Evolutionary conservation across 305 asterid species (phyloP), one percentile per base, ranked within the genome.

Genomic region (Solanum hybrid): DNA sequence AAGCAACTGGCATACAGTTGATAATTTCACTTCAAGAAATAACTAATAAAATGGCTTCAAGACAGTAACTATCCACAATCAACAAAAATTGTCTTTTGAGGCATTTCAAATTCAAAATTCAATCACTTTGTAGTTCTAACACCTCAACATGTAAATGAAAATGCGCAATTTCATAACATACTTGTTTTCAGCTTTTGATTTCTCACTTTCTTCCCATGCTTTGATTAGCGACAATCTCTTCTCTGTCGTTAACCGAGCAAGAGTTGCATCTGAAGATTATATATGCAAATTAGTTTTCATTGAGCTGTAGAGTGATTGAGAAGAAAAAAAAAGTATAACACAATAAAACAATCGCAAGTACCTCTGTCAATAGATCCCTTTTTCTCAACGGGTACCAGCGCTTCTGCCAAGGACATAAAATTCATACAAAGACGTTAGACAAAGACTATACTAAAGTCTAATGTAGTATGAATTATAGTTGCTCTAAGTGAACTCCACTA

Each of bases 201-300:
- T 96, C 94, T 97, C 99, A 90, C 98, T 97, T 91, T 97, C 99
- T 92, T 97, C 99, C 99, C 99, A 97, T 73, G 99, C 99, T 92
- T 64, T 94, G 89, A 97, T 91, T 69, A 97, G 92, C 10, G 98
- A 94, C 69, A 94, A 1, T 92, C 96, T 94, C 94, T 96, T 97
- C 95, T 96, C 96, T 1, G 98, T 95, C 33, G 98, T 93, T 24
- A 97, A 94, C n/a, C 95, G 94, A 13, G 96, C 91, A 87, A 97
- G 96, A 87, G 93, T 96, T 82, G 94, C 96, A 95, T 97, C 99
- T 96, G 69, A 22, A 22, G 39, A 89, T 46, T 88, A 26, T 78
- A 64, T 89, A 12, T 88, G 40, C 13, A 80, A 87, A 92, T 64
- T 87, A 22, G 88, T 6, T 85, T 29, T 31, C 46, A 85, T 85